Evolutionary conservation across 352 stramenopile genomes (phyloP), one percentile per base, ranked within the genome.

Genomic region (Thalassiosira hispida): DNA sequence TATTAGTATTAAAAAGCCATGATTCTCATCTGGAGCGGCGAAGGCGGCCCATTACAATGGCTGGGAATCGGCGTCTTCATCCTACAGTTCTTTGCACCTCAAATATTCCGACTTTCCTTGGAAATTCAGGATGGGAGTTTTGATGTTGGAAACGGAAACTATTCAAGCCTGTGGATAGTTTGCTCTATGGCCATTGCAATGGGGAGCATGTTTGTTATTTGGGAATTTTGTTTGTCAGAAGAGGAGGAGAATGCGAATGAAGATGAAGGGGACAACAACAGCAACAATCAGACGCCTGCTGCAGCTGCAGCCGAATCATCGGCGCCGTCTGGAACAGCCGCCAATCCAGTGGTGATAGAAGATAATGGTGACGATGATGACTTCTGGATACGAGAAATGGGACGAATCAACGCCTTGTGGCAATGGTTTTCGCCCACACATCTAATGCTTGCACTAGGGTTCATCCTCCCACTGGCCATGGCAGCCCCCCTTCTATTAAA

Each of bases 21-120:
- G 72, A 80, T 81, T 55, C 60, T 81, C 31, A 69, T 81, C 20
- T 81, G 73, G 73, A 67, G 46, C 64, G 57, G 47, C 14, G 64
- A 81, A 57, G 73, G 73, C 20, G 73, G 73, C 4, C 73, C 73
- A 14, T 44, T 81, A 18, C 73, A 81, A 75, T 56, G 23, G 3
- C 8, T 65, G n/a, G 56, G 63, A 0, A 33, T 81, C 9, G 49
- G 12, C 6, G 20, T 81, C 27, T 76, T 76, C 40, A 23, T 52
- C 14, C 46, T 81, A 4, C 73, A 81, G 73, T 76, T 81, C 49
- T 27, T 81, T 27, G 16, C 62, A 1, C 64, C 73, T 7, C 64
- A 80, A 53, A 12, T 75, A 14, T 35, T 68, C 40, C 56, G 57
- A 1, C 11, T 55, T 14, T 25, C 44, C 7, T 18, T 52, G 6